Percentiles rank a stretch among this genome's conserved stretches.
Conservation (phyloP, 139 green algal species). For the Coccomyxa sp. region DNA sequence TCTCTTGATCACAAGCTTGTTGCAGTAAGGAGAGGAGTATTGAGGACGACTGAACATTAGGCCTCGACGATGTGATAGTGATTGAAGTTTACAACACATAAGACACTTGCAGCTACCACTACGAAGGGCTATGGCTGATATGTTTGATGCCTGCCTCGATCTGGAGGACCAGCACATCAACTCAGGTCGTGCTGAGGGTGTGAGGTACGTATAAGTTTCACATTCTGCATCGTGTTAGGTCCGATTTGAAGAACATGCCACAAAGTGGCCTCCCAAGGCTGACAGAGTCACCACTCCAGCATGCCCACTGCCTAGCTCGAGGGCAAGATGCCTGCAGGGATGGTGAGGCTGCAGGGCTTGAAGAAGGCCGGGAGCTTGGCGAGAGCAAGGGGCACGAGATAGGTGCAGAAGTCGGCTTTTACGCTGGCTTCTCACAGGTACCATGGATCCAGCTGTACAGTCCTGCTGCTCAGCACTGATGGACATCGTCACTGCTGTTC, state of each 20-base stretch:
- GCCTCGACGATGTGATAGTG: too few species aligned
- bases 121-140: slow-evolving; percentile 15
- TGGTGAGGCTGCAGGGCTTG: slow-evolving; percentile 32
- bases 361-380: slow-evolving; percentile 57
- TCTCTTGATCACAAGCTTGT: too few species aligned
- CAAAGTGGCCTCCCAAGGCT: not conserved
- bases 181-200: slow-evolving; percentile 36
- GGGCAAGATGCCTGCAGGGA: slow-evolving; percentile 25
- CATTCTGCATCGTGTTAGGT: not conserved
- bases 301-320: not conserved
- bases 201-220: slow-evolving; percentile 17
- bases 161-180: slow-evolving; percentile 42
- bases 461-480: too few species aligned
- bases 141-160: slow-evolving; percentile 32
- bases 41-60: too few species aligned
- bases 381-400: slow-evolving; percentile 77
- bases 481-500: too few species aligned
- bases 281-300: not conserved
- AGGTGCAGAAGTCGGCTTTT: slow-evolving; percentile 70
- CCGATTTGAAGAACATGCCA: not conserved
- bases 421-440: slow-evolving; percentile 43
- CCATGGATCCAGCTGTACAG: not conserved
- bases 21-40: too few species aligned
- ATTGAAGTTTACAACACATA: too few species aligned
- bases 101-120: too few species aligned